Base-by-base conservation (phyloP, 257 asterid species). In the Leonotis leonurus region DNA sequence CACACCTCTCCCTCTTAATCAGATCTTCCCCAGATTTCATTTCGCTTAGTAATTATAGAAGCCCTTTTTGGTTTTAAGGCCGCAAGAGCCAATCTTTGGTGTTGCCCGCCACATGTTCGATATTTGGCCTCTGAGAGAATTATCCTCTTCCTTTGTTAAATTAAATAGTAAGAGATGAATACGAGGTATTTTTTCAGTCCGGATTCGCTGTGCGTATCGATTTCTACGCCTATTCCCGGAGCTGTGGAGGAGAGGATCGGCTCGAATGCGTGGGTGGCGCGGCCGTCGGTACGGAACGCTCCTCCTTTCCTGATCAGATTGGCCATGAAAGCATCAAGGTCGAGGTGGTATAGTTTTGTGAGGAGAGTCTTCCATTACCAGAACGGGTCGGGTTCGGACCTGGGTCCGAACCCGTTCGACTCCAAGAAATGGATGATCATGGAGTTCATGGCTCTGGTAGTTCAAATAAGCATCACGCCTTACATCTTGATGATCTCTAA, bases 311-410 rank as follows among this genome's bases (percentile, higher is more conserved):
- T 88, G 70, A 73, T 83, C 32, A 78, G 94, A 54, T 53, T 86
- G 60, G 96, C 94, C 0, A 83, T 89, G 83, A 85, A 61, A 46
- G 60, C 89, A 30, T 89, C 99, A 6, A 76, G 97, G 49, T 78
- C 99, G 20, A 80, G 88, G 69, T 76, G 87, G 81, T 92, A 78
- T 52, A 74, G 70, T 58, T 92, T 86, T 68, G 40, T 89, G 70
- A 83, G 99, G 55, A 85, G 99, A 43, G 91, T 89, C 1, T 92
- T 89, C 54, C 96, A 83, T 62, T 85, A 89, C 80, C 99, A 92
- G 57, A 92, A 89, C 29, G 94, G 95, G 13, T 79, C 95, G 13
- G 86, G 95, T 46, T 75, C 96, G 20, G 86, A 83, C 21, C 86
- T 83, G 21, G 96, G 87, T 8, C 90, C 99, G 4, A 89, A 89